A percentile compares a stretch with the other conserved stretches of the same genome.
Conservation (phyloP, 2,329 filamentous ascomycete species). For the Diaporthe aspalathi region DNA sequence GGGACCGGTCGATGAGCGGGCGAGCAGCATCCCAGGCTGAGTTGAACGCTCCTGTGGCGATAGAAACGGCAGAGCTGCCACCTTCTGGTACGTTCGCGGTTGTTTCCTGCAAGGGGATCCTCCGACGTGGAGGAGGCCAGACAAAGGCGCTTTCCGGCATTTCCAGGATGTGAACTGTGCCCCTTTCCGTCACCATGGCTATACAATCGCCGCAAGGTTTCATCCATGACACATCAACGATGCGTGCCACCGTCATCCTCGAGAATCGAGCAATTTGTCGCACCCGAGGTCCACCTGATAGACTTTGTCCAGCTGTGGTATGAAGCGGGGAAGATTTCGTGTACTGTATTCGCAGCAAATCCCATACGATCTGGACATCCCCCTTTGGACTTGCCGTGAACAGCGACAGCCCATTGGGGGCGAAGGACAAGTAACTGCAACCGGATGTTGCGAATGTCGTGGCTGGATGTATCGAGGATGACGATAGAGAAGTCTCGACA, state of each 20-base stretch:
- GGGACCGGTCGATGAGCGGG: constrained; percentile 66
- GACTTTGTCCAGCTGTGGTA: constrained; percentile 53
- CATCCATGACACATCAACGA: constrained; percentile 91
- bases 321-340: constrained; percentile 72
- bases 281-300: constrained; percentile 70
- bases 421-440: constrained; percentile 84
- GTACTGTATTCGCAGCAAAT: constrained; percentile 75
- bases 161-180: constrained; percentile 94
- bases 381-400: constrained; percentile 86
- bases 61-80: constrained; percentile 69
- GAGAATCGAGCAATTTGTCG: constrained; percentile 90
- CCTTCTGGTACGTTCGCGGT: constrained; percentile 61
- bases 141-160: constrained; percentile 84
- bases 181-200: constrained; percentile 91
- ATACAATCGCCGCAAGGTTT: constrained; percentile 83
- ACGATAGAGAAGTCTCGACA: constrained; percentile 67
- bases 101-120: constrained; percentile 57
- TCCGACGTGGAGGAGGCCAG: constrained; percentile 81
- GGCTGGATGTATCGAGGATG: constrained; percentile 68
- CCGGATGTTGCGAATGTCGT: constrained; percentile 80
- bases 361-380: constrained; percentile 87
- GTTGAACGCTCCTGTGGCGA: constrained; percentile 77
- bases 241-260: constrained; percentile 89
- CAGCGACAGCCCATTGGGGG: constrained; percentile 77
- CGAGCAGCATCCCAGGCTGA: constrained; percentile 77